Conservation (phyloP, 2,329 filamentous ascomycete genomes). For the Talaromyces islandicus region DNA sequence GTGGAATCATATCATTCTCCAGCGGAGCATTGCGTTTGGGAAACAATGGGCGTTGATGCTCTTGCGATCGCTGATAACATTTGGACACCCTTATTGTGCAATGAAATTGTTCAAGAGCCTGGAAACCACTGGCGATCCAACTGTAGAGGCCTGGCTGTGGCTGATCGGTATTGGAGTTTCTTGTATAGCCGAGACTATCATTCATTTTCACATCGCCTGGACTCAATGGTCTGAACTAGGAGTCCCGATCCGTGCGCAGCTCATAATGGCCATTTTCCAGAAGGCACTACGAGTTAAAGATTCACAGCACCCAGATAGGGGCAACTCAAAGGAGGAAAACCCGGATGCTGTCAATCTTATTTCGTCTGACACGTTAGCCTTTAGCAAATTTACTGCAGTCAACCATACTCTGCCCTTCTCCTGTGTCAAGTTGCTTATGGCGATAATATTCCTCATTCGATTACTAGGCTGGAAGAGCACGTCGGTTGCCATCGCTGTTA, state of each 20-base stretch:
- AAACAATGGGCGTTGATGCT: conserved; percentile 2
- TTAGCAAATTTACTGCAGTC: conserved; percentile 1
- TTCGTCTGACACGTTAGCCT: neutral
- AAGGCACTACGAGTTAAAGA: neutral
- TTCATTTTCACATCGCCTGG: neutral
- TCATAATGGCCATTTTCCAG: neutral
- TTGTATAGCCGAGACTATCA: neutral
- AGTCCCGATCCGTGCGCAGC: conserved; percentile 1
- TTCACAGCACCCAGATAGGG: neutral
- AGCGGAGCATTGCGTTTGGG: neutral
- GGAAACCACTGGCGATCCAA: neutral
- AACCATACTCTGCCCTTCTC: neutral
- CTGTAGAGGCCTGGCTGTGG: neutral
- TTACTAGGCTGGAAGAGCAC: conserved; percentile 68
- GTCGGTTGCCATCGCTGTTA: conserved; percentile 57
- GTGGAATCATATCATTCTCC: neutral
- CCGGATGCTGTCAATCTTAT: conserved; percentile 1
- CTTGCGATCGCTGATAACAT: neutral
- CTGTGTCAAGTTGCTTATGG: neutral
- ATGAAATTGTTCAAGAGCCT: conserved; percentile 1
- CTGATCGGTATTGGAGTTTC: neutral
- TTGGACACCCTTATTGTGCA: neutral
- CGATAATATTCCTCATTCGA: conserved; percentile 16
- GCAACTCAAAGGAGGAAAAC: neutral
- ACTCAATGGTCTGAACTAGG: conserved; percentile 3